Evolutionary conservation across 108 stramenopile species (phyloP), one percentile per base, ranked within the genome.

Genomic region (Poteriospumella lacustris): DNA sequence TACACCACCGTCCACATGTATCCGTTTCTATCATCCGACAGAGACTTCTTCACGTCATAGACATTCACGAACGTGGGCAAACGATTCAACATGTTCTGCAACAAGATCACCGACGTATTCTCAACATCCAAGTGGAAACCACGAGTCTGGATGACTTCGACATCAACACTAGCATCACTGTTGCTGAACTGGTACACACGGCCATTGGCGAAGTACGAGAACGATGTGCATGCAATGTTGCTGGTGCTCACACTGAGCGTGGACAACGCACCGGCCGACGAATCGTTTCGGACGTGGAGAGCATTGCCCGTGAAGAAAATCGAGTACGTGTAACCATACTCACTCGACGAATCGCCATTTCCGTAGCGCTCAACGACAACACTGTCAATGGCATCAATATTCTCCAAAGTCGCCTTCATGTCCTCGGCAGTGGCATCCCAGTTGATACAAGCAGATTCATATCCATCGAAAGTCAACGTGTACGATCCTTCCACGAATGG

Each of bases 261-360:
- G 15, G 60, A 3, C 9, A 64, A 34, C 31, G 3, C 9, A 5
- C 5, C 31, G 9, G 60, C 5, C 5, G 60, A 33, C 28, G 9
- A 12, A 26, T 3, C 3, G 36, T 64, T 34, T 19, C 60, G 3
- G 3, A 12, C 12, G 36, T 82, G 78, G 24, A 89, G 78, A 42
- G 68, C 68, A 43, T 77, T 38, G 33, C 90, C 91, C 2, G 69
- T 68, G 47, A 90, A 91, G 38, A 76, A 59, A 44, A 91, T 84
- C 28, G 64, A 68, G 81, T 90, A 90, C 28, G 68, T 67, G 79
- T 89, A 91, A 28, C 90, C 89, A 68, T 81, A 87, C 24, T 79
- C 76, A 2, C 87, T 87, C 34, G 80, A 79, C 43, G 69, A 84
- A 58, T 77, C 85, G 26, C 81, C 83, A 72, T 89, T 75, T 29